These are phyloP conservation scores for Ophiosphaerella herpotricha DNA, from an alignment of 2,329 filamentous ascomycete species.

Conservation along the genomic window DNA sequence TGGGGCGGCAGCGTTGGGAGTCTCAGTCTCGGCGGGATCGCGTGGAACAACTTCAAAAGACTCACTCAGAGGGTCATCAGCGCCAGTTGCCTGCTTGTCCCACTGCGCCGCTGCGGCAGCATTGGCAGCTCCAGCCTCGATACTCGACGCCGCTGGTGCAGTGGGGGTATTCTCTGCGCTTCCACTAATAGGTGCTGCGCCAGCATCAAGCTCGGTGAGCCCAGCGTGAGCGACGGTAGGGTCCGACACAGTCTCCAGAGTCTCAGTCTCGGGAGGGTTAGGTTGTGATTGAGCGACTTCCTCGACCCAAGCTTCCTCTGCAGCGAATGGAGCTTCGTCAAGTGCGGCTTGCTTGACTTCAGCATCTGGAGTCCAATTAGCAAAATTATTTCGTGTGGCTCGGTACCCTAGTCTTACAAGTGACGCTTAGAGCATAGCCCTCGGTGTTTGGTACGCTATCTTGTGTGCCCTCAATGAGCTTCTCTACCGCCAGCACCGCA, in stretches of 20 bases:
- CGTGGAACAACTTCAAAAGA: conserved; percentile 77
- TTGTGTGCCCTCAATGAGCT: conserved; percentile 73
- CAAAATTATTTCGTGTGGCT: background rate
- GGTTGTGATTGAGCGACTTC: conserved; percentile 52
- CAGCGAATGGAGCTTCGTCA: conserved; percentile 58
- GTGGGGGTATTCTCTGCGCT: conserved; percentile 30
- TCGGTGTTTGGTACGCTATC: conserved; percentile 69
- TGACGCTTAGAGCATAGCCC: conserved; percentile 68
- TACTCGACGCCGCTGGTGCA: conserved; percentile 44
- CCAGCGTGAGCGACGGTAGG: conserved; percentile 70
- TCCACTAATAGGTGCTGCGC: conserved; percentile 37
- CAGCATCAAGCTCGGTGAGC: conserved; percentile 67
- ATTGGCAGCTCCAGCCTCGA: conserved; percentile 51
- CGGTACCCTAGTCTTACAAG: conserved; percentile 61
- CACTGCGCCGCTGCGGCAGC: conserved; percentile 68
- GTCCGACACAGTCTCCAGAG: conserved; percentile 57
- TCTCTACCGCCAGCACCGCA: conserved; percentile 75
- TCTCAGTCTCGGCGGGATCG: conserved; percentile 75
- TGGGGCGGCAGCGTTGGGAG: conserved; percentile 55
- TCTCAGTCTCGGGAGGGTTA: conserved; percentile 40
- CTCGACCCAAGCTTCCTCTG: conserved; percentile 56
- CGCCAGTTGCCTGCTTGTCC: conserved; percentile 59
- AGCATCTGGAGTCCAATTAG: conserved; percentile 52
- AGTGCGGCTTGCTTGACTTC: conserved; percentile 61
- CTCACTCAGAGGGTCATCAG: conserved; percentile 61